Percentiles rank a stretch among this genome's conserved stretches.
Conservation (phyloP, 306 rosid species). For the Vigna mungo region DNA sequence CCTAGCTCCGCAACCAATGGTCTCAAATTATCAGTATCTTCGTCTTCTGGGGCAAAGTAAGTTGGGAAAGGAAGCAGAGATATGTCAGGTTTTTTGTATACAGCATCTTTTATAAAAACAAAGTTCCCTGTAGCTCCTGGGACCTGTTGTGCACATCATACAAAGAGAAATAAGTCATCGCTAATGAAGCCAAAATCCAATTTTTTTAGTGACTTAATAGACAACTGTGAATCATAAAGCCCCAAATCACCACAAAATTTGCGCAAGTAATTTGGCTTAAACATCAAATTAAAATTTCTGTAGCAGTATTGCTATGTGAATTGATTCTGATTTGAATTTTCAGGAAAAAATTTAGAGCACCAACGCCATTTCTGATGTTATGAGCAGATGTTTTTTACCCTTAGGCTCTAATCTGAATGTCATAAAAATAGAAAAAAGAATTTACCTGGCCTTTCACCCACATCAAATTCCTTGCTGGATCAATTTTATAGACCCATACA, state of each 20-base stretch:
- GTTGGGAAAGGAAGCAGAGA: constrained; percentile 92
- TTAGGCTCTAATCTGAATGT: constrained; percentile 25
- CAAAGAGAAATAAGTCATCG: constrained; percentile 20
- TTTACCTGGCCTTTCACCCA: constrained; percentile 97
- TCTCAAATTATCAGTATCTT: constrained; percentile 59
- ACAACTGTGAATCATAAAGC: constrained; percentile 25
- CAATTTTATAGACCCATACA: constrained; percentile 94
- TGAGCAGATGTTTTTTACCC: constrained; percentile 17
- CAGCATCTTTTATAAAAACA: constrained; percentile 83
- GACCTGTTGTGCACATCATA: constrained; percentile 61
- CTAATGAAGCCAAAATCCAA: not conserved
- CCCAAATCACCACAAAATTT: constrained; percentile 27
- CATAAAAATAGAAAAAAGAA: constrained; percentile 26
- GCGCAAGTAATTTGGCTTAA: constrained; percentile 5
- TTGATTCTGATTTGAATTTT: constrained; percentile 19
- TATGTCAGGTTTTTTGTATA: constrained; percentile 72
- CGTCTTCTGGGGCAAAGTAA: constrained; percentile 69
- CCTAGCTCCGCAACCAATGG: constrained; percentile 90
- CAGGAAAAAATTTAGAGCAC: not conserved
- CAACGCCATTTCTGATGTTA: not conserved
- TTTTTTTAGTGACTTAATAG: not conserved
- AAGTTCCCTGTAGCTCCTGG: constrained; percentile 97
- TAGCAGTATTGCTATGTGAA: not conserved
- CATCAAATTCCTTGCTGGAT: constrained; percentile 90
- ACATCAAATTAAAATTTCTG: not conserved